These are phyloP conservation scores for Torulaspora indica DNA, from an alignment of 805 yeast genomes.

Conservation along the genomic window DNA sequence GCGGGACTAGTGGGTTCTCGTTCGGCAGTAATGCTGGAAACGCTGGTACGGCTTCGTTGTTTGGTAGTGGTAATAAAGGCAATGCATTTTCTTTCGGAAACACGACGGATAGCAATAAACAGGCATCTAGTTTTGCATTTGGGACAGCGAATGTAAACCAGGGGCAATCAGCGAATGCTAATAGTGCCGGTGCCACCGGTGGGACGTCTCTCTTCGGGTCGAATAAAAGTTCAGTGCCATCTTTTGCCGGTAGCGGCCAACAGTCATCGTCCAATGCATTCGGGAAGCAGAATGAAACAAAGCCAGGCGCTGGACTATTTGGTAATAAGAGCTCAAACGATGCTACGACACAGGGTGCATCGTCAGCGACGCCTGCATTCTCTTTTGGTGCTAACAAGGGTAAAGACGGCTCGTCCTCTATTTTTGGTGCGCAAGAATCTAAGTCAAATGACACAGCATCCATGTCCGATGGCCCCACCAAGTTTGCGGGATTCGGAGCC, in stretches of 20 bases:
- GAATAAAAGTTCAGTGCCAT: background rate
- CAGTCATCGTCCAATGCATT: background rate
- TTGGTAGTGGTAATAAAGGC: background rate
- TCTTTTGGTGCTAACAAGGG: slow-evolving; percentile 16
- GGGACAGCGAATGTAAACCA: background rate
- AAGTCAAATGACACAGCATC: background rate
- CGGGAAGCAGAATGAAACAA: slow-evolving; percentile 3
- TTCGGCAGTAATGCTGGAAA: slow-evolving; percentile 6
- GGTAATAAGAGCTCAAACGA: background rate
- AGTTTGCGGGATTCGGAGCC: background rate
- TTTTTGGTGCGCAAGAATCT: background rate
- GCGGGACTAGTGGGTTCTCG: slow-evolving; percentile 5
- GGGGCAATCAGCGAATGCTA: background rate
- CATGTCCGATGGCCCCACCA: background rate
- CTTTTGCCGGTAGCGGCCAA: slow-evolving; percentile 5
- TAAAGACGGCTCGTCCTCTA: slow-evolving; percentile 1
- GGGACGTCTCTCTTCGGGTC: background rate
- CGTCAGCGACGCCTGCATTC: background rate
- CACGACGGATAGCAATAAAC: slow-evolving; percentile 8
- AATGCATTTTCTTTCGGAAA: slow-evolving; percentile 16
- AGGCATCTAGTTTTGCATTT: slow-evolving; percentile 4
- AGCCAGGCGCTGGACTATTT: slow-evolving; percentile 1
- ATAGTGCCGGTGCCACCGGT: background rate
- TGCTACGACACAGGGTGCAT: background rate
- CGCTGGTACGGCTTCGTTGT: slow-evolving; percentile 4